Percentiles rank a stretch among this genome's conserved stretches.
Conservation (phyloP, 306 rosid species). For the Ceratonia siliqua region DNA sequence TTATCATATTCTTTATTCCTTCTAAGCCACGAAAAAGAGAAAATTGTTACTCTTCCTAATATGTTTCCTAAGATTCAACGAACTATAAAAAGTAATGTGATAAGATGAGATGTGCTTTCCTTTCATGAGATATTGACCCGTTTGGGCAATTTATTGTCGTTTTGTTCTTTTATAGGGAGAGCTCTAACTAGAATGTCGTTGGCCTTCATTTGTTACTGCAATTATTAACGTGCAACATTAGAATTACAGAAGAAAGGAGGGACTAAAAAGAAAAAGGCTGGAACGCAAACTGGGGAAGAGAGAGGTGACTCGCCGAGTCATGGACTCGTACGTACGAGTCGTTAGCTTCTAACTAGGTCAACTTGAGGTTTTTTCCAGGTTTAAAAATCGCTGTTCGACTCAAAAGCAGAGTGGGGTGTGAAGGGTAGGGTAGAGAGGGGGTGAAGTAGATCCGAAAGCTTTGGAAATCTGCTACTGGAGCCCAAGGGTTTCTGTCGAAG, state of each 20-base stretch:
- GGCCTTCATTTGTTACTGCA: background rate
- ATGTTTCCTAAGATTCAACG: background rate
- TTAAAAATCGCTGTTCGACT: constrained; percentile 55
- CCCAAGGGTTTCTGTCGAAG: constrained; percentile 38
- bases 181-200: background rate
- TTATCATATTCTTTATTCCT: too few relatives aligned
- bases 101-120: constrained; percentile 2
- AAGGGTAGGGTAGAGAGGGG: constrained; percentile 22
- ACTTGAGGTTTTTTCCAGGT: constrained; percentile 45
- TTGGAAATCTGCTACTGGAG: constrained; percentile 10
- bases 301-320: constrained; percentile 53
- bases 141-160: constrained; percentile 32
- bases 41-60: background rate
- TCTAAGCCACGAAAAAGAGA: background rate
- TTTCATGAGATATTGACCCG: constrained; percentile 12
- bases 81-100: background rate
- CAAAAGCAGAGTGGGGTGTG: constrained; percentile 46
- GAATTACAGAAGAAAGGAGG: background rate
- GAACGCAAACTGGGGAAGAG: constrained; percentile 17
- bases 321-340: constrained; percentile 46
- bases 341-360: constrained; percentile 48
- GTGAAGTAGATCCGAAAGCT: constrained; percentile 55
- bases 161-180: constrained; percentile 4
- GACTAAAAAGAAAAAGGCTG: background rate
- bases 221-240: background rate